These are phyloP conservation scores for Wallacemonas sp. DNA, from an alignment of 208 protist genomes.

Conservation along the genomic window DNA sequence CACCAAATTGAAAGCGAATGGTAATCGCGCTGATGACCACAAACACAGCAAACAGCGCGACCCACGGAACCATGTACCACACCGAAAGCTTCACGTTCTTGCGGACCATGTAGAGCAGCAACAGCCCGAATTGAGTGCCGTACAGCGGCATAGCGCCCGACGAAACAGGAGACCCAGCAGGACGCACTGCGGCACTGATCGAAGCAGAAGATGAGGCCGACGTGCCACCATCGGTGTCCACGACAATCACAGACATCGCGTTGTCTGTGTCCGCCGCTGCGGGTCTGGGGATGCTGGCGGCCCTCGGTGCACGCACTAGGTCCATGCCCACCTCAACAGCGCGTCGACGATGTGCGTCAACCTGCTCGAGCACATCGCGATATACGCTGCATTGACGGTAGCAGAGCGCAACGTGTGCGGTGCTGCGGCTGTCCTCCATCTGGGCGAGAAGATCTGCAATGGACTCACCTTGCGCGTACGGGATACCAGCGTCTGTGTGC, in stretches of 20 bases:
- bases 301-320: too few relatives aligned
- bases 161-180: too few relatives aligned
- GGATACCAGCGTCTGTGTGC: slow-evolving; percentile 23
- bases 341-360: slow-evolving; percentile 33
- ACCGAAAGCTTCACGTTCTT: slow-evolving; percentile 17
- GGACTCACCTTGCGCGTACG: slow-evolving; percentile 31
- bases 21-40: slow-evolving; percentile 29
- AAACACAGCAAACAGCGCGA: slow-evolving; percentile 37
- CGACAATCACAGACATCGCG: neutral
- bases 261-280: neutral
- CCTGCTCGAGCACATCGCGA: slow-evolving; percentile 18
- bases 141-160: slow-evolving; percentile 12
- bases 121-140: slow-evolving; percentile 19
- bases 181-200: too few relatives aligned
- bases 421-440: slow-evolving; percentile 34
- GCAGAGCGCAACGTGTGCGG: slow-evolving; percentile 15
- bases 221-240: neutral
- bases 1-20: neutral
- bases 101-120: slow-evolving; percentile 33
- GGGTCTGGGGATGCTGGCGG: too few relatives aligned
- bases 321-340: slow-evolving; percentile 13
- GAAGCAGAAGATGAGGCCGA: neutral
- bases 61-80: slow-evolving; percentile 37
- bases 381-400: slow-evolving; percentile 25
- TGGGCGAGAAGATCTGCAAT: slow-evolving; percentile 46